Base-by-base conservation (phyloP, 208 protist species). In the Crithidia mellificae region DNA sequence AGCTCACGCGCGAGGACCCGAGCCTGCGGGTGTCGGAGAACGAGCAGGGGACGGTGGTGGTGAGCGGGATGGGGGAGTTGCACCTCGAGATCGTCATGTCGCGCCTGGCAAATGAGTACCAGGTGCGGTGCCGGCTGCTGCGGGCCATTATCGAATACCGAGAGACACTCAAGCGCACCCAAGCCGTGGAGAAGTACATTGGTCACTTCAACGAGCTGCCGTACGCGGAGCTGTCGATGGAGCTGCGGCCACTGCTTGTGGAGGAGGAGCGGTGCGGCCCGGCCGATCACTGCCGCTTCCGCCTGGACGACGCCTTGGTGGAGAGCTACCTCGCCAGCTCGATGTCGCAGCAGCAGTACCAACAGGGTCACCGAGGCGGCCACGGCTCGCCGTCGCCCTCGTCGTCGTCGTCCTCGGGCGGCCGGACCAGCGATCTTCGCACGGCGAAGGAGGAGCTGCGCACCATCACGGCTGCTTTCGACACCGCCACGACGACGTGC, bases 51-150 rank as follows among this genome's bases (percentile, higher is more conserved):
- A 77, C 98, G 64, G 86, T 91, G 39, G 96, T 99, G 49, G 84
- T 99, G 47, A 87, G 84, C 54, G 97, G 98, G 46, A 98, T 98
- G 97, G 97, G 97, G 32, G 97, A 98, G 80, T 72, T 98, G 14
- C 97, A 98, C 72, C 80, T 99, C 1, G 88, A 98, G 55, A 97
- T 99, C 50, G 85, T 97, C 36, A 68, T 97, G 56, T 98, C 98
- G n/a, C 75, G 96, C 27, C 91, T 99, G 14, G 77, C 88, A 12
- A 74, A 97, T 55, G 95, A 98, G 74, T 97, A 97, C 75, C 74
- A 90, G 32, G 83, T 96, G 20, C 78, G 94, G 41, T 93, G 87
- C 64, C 80, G 86, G 2, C 79, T 96, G n/a, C 82, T 94, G n/a
- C 86, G 86, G 38, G 87, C 91, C 43, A 78, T 93, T 43, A 81